Conservation (phyloP, 768 basidiomycete genomes). For the Rhodosporidiobolus odoratus region DNA sequence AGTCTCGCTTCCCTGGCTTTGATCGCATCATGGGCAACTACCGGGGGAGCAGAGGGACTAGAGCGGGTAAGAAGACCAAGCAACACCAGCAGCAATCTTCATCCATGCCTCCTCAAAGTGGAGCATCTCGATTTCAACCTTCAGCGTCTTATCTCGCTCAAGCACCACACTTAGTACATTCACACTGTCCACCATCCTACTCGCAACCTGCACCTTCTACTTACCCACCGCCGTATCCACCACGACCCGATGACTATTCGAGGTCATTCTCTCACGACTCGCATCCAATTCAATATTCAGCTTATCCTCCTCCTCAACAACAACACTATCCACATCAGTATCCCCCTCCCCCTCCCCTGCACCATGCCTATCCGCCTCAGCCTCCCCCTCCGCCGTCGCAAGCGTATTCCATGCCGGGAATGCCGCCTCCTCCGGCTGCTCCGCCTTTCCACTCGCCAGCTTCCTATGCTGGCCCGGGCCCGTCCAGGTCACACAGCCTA, state of each 20-base stretch:
- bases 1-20: too few species aligned
- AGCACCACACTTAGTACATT: background rate
- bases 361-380: background rate
- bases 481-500: too few species aligned
- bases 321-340: background rate
- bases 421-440: too few species aligned
- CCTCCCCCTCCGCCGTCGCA: background rate
- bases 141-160: background rate
- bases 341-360: constrained; percentile 6
- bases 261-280: too few species aligned
- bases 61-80: background rate
- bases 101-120: background rate
- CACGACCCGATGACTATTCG: too few species aligned
- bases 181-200: background rate
- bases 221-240: too few species aligned
- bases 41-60: background rate
- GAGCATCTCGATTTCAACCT: background rate
- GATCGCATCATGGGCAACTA: too few species aligned
- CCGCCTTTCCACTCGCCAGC: too few species aligned
- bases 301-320: background rate
- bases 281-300: too few species aligned
- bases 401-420: background rate
- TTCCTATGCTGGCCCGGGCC: too few species aligned
- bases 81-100: background rate
- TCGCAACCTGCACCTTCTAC: too few species aligned